Conservation (phyloP, 805 yeast genomes). For the Jamesozyma jinghongensis region DNA sequence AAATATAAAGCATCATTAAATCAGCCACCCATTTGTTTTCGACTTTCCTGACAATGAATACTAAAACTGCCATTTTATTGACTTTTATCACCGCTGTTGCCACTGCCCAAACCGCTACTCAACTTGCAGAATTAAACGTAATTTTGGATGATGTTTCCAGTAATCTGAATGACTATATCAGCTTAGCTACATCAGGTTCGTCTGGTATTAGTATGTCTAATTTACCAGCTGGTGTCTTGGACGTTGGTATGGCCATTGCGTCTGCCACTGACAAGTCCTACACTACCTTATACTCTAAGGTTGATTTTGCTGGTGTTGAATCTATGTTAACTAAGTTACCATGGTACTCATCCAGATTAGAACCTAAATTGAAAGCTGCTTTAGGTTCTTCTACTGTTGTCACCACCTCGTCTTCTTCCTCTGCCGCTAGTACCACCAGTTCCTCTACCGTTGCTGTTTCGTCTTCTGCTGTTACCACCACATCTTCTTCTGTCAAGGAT, state of each 20-base stretch:
- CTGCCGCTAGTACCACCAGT: slow-evolving; percentile 8
- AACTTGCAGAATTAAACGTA: slow-evolving; percentile 12
- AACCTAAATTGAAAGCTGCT: slow-evolving; percentile 10
- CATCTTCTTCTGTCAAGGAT: slow-evolving; percentile 1
- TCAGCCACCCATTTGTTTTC: too few relatives aligned
- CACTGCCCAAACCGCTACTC: slow-evolving; percentile 8
- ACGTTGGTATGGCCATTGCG: slow-evolving; percentile 16
- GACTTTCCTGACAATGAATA: slow-evolving; percentile 9
- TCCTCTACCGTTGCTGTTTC: slow-evolving; percentile 5
- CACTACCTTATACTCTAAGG: slow-evolving; percentile 25
- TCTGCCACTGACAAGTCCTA: slow-evolving; percentile 29
- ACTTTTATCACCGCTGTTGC: slow-evolving; percentile 11
- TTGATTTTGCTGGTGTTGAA: slow-evolving; percentile 22
- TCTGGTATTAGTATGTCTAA: slow-evolving; percentile 7
- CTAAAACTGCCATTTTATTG: slow-evolving; percentile 7
- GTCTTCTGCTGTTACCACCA: slow-evolving; percentile 1
- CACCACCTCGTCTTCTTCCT: slow-evolving; percentile 6
- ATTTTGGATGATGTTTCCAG: slow-evolving; percentile 11
- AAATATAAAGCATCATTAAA: too few relatives aligned
- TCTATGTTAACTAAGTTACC: slow-evolving; percentile 27
- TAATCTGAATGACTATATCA: slow-evolving; percentile 9
- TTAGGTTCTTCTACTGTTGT: slow-evolving; percentile 2
- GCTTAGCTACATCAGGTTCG: slow-evolving; percentile 4
- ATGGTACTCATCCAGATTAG: slow-evolving; percentile 28
- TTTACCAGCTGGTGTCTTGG: slow-evolving; percentile 14